phyloP scores from a whole-genome alignment of 345 rosid species.

The Sonneratia caseolaris region DNA sequence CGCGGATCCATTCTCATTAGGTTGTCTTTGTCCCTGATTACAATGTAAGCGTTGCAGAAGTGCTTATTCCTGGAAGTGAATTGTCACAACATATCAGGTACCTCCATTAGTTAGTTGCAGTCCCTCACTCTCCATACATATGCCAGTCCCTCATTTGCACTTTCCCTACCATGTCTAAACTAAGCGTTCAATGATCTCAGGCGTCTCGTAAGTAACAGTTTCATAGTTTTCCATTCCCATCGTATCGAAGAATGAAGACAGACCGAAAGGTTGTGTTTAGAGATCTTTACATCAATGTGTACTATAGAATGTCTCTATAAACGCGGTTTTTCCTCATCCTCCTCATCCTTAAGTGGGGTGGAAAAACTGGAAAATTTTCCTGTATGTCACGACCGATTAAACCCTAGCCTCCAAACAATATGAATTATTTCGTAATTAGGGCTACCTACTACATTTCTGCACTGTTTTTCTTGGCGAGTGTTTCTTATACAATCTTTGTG shows the following conservation, averaged over 20 bases:
- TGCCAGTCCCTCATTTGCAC: not conserved
- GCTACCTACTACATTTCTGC: not conserved
- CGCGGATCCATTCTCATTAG: constrained; percentile 6
- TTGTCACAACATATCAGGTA: constrained; percentile 49
- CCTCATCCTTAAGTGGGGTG: no score
- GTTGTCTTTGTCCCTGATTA: constrained; percentile 45
- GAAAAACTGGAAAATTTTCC: no score
- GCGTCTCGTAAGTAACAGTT: no score
- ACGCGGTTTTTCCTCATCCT: no score
- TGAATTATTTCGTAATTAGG: no score
- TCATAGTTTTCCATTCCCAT: no score
- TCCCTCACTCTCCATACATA: not conserved
- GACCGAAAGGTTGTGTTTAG: no score
- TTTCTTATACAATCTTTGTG: not conserved
- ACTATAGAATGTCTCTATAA: no score
- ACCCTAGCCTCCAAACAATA: not conserved
- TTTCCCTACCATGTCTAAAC: not conserved
- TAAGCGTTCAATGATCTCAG: not conserved
- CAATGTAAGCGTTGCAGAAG: constrained; percentile 44
- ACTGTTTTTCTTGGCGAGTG: not conserved
- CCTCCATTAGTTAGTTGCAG: not conserved
- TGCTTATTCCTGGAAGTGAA: constrained; percentile 45
- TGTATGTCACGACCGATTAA: no score
- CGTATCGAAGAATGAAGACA: no score
- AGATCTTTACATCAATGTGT: no score